These are phyloP conservation scores for Chlamydomonas schloesseri DNA, from an alignment of 139 green algal genomes.

Conservation along the genomic window DNA sequence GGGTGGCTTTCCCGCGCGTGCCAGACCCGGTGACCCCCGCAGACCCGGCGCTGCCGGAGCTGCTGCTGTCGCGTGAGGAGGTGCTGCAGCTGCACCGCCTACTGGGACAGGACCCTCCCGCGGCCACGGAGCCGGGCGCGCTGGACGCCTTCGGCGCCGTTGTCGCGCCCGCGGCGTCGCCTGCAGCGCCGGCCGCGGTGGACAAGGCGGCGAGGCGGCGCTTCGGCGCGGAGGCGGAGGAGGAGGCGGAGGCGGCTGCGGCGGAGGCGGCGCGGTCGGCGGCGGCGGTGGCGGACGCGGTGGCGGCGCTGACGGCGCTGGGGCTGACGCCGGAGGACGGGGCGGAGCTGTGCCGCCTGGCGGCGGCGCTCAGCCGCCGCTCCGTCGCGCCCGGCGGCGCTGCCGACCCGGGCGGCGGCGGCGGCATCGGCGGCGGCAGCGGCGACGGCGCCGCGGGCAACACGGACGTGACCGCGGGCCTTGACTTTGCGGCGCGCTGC, in stretches of 20 bases:
- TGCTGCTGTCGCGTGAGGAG: slow-evolving; percentile 43
- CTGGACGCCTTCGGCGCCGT: not conserved
- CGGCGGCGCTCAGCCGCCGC: slow-evolving; percentile 18
- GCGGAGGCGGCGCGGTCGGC: not conserved
- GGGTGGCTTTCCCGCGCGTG: slow-evolving; percentile 15
- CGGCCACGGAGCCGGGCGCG: not conserved
- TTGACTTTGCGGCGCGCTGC: slow-evolving; percentile 10
- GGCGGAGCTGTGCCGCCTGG: slow-evolving; percentile 7
- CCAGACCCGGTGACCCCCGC: slow-evolving; percentile 14
- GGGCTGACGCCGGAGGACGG: slow-evolving; percentile 26
- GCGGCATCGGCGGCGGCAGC: not conserved
- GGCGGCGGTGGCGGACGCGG: slow-evolving; percentile 14
- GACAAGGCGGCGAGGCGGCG: not conserved
- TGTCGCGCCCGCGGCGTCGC: not conserved
- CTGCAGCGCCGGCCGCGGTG: slow-evolving; percentile 12
- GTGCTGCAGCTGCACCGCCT: slow-evolving; percentile 44
- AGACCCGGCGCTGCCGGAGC: slow-evolving; percentile 13
- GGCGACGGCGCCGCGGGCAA: not conserved
- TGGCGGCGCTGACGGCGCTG: slow-evolving; percentile 25
- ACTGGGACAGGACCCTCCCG: slow-evolving; percentile 20
- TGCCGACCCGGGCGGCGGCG: not conserved
- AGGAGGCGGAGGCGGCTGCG: not conserved
- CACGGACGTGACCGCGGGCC: slow-evolving; percentile 11
- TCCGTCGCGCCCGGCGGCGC: not conserved
- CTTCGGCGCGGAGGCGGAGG: not conserved